phyloP scores from a whole-genome alignment of 1,139 yeast species.

The Magnusiomyces magnusii region DNA sequence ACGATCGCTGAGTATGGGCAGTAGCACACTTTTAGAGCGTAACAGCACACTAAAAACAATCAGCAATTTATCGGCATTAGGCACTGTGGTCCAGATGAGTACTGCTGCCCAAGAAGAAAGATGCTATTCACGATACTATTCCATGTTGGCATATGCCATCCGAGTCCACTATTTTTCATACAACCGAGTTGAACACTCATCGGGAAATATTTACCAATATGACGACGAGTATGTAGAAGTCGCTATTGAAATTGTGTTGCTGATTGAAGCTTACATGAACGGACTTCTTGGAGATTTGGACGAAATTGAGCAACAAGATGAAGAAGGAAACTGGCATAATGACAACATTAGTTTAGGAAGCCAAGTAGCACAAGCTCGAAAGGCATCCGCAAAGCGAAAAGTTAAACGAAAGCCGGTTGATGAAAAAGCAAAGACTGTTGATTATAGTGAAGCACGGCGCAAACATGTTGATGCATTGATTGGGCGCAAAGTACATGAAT shows the following conservation, averaged over 20 bases:
- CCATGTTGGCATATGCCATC: conserved; percentile 5
- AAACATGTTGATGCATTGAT: not conserved
- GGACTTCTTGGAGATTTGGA: not conserved
- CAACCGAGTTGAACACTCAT: not conserved
- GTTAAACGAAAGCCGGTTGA: not conserved
- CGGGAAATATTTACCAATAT: not conserved
- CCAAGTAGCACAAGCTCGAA: not conserved
- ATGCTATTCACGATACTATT: not conserved
- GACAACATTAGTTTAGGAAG: not conserved
- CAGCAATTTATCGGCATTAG: not conserved
- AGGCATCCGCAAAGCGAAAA: not conserved
- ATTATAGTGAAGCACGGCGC: not conserved
- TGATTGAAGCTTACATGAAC: not conserved
- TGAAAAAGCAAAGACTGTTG: not conserved
- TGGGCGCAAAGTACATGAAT: not conserved
- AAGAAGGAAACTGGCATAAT: not conserved
- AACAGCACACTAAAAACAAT: not conserved
- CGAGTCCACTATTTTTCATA: conserved; percentile 1
- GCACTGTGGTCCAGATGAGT: not conserved
- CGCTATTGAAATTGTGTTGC: not conserved
- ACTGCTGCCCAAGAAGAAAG: not conserved
- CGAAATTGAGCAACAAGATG: not conserved
- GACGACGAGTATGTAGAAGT: conserved; percentile 3
- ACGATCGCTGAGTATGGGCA: not conserved
- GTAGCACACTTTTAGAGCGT: not conserved